phyloP scores from a whole-genome alignment of 169 alveolate genomes.

The Babesia ovata region DNA sequence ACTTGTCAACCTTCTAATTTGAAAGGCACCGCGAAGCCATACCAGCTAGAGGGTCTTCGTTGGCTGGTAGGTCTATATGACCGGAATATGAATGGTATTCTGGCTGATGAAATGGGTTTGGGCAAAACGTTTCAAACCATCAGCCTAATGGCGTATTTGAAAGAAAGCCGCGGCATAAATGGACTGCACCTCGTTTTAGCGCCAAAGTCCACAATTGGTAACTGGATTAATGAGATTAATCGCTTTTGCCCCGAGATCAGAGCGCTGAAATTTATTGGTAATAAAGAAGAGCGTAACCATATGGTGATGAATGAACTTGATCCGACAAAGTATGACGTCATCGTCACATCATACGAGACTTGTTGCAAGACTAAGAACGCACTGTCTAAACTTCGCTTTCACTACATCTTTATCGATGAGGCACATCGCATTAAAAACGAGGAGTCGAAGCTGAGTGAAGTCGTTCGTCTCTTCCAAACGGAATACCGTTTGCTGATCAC shows the following conservation, averaged over 20 bases:
- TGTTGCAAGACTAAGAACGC: conserved; percentile 91
- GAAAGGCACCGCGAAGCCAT: conserved; percentile 91
- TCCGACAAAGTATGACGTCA: conserved; percentile 87
- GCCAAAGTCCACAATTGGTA: conserved; percentile 95
- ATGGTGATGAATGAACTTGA: conserved; percentile 70
- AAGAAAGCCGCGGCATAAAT: conserved; percentile 87
- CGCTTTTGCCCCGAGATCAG: conserved; percentile 93
- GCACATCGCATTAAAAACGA: conserved; percentile 98
- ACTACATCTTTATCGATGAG: conserved; percentile 97
- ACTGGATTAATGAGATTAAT: conserved; percentile 96
- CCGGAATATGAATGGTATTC: conserved; percentile 93
- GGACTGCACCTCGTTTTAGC: conserved; percentile 96
- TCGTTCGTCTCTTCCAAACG: conserved; percentile 85
- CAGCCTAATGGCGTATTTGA: conserved; percentile 90
- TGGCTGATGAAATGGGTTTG: conserved; percentile 99
- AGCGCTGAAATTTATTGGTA: conserved; percentile 94
- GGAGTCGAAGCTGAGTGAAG: conserved; percentile 91
- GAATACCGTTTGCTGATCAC: conserved; percentile 94
- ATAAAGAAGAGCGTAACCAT: conserved; percentile 87
- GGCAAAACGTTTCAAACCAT: conserved; percentile 98
- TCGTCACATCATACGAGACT: conserved; percentile 93
- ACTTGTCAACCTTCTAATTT: conserved; percentile 66
- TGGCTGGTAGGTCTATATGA: conserved; percentile 95
- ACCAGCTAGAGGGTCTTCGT: conserved; percentile 94
- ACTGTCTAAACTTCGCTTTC: conserved; percentile 90